Conservation (phyloP, 148 eudicot species). For the Nepenthes mirabilis region DNA sequence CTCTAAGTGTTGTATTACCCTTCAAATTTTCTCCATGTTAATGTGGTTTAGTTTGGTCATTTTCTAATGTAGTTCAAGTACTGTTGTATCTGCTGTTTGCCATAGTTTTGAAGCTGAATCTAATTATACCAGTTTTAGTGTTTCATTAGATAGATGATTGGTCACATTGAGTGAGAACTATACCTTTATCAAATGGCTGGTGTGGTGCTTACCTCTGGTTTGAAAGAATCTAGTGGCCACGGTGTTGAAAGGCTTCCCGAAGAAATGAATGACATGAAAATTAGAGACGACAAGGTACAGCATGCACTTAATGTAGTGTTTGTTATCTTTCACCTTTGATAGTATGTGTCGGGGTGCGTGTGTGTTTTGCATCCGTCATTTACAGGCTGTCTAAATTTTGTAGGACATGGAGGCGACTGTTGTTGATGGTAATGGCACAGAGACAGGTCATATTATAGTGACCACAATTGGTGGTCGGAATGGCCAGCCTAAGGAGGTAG, state of each 20-base stretch:
- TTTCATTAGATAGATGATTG: conserved; percentile 10
- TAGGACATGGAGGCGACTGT: conserved; percentile 67
- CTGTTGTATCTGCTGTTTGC: background rate
- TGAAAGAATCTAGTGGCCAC: conserved; percentile 33
- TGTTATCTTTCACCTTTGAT: background rate
- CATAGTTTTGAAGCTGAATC: background rate
- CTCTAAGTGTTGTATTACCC: too few relatives aligned
- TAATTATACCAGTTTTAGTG: background rate
- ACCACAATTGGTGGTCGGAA: conserved; percentile 69
- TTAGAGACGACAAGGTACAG: conserved; percentile 64
- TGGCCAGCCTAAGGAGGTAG: conserved; percentile 85
- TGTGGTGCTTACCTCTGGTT: conserved; percentile 30
- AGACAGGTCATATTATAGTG: conserved; percentile 73
- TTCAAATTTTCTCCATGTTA: too few relatives aligned
- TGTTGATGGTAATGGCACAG: conserved; percentile 72
- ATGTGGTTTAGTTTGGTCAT: too few relatives aligned
- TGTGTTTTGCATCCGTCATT: background rate
- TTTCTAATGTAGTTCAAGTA: too few relatives aligned
- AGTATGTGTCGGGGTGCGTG: background rate
- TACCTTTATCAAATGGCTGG: conserved; percentile 30
- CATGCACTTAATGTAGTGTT: background rate
- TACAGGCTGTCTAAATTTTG: conserved; percentile 5
- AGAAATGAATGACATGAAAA: conserved; percentile 36
- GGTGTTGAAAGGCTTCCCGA: conserved; percentile 30
- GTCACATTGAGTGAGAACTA: conserved; percentile 11